These are phyloP conservation scores for Fusarium lyarnte DNA, from an alignment of 2,329 filamentous ascomycete genomes.

Conservation along the genomic window DNA sequence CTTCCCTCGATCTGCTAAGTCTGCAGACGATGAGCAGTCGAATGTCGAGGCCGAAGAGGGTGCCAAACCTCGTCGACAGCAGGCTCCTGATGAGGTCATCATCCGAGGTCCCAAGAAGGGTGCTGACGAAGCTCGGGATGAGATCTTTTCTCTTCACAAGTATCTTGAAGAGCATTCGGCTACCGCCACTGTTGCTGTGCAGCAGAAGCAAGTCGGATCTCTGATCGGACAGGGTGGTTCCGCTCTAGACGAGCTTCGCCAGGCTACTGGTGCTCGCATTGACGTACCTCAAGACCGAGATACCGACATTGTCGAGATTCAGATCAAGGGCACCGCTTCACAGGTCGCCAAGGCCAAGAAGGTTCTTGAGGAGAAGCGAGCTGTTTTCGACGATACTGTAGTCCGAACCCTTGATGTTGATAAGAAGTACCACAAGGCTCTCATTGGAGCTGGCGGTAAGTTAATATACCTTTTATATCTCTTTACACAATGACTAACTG, in stretches of 20 bases:
- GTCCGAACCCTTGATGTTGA: constrained; percentile 88
- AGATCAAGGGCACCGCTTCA: constrained; percentile 89
- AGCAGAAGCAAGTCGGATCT: constrained; percentile 92
- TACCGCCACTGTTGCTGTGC: constrained; percentile 81
- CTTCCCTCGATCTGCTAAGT: constrained; percentile 79
- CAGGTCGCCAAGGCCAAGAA: constrained; percentile 94
- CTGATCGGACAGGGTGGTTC: constrained; percentile 91
- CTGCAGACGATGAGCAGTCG: constrained; percentile 73
- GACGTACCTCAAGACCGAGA: constrained; percentile 88
- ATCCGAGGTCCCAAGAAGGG: constrained; percentile 93
- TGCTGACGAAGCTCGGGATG: constrained; percentile 89
- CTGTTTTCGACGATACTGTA: constrained; percentile 90
- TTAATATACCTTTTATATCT: background rate
- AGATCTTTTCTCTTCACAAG: constrained; percentile 87
- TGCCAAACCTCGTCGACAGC: constrained; percentile 73
- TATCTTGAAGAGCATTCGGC: constrained; percentile 90
- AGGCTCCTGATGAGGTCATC: constrained; percentile 87
- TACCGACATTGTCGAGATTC: constrained; percentile 81
- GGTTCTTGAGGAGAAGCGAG: constrained; percentile 84
- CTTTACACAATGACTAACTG: constrained; percentile 44
- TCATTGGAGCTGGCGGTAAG: constrained; percentile 91
- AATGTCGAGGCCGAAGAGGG: constrained; percentile 76
- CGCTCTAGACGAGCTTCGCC: constrained; percentile 89
- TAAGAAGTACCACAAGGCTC: constrained; percentile 87
- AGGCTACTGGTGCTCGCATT: constrained; percentile 86